Evolutionary conservation across 2,329 filamentous ascomycete genomes (phyloP).

Genomic region (Colletotrichum lindemuthianum): DNA sequence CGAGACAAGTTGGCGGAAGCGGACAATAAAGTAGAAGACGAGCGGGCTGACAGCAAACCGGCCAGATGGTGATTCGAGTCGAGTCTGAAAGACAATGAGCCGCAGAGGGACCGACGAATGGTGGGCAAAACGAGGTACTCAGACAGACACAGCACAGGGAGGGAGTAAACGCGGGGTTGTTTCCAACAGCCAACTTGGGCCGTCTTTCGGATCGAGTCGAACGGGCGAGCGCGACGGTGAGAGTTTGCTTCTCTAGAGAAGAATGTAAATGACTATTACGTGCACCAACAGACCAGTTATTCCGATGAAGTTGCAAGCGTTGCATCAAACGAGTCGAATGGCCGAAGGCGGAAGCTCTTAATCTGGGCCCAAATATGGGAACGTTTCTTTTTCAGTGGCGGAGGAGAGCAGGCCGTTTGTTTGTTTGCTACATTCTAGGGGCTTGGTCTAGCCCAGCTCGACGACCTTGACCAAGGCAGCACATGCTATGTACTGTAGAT

Average conservation of each 20-base stretch:
- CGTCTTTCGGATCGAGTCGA: constrained; percentile 18
- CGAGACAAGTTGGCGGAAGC: constrained; percentile 27
- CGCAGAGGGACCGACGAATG: constrained; percentile 1
- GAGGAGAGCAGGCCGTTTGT: too few species aligned
- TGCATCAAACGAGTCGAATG: too few species aligned
- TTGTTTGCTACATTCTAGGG: too few species aligned
- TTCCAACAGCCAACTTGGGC: constrained; percentile 9
- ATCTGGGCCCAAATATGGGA: too few species aligned
- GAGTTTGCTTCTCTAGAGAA: too few species aligned
- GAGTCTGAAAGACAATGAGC: constrained; percentile 4
- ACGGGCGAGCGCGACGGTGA: neutral
- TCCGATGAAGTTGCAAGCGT: too few species aligned
- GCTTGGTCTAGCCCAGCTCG: neutral
- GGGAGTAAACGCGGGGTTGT: constrained; percentile 21
- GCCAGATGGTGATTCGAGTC: neutral
- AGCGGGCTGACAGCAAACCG: constrained; percentile 6
- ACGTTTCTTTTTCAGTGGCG: too few species aligned
- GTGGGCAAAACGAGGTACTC: neutral
- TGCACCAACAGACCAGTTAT: too few species aligned
- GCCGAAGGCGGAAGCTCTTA: too few species aligned
- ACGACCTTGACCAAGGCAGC: neutral
- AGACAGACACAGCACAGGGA: neutral
- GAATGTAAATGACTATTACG: too few species aligned
- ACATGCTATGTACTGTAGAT: too few species aligned
- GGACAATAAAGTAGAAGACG: constrained; percentile 4